These are phyloP conservation scores for Neopestalotiopsis sp. DNA, from an alignment of 2,329 filamentous ascomycete genomes.

Conservation along the genomic window DNA sequence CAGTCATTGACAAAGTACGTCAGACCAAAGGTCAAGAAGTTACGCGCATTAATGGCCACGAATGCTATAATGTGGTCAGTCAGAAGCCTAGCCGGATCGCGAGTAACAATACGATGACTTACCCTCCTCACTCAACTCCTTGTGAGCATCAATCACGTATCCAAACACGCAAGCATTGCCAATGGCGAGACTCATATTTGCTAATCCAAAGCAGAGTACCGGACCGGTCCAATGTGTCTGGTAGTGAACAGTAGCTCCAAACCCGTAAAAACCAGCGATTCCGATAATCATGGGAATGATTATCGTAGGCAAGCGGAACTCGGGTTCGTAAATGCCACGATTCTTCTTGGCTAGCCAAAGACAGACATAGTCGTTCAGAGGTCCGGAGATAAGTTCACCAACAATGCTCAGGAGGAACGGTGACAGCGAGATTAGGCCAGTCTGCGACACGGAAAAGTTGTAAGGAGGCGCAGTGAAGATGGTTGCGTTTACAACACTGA, in stretches of 20 bases:
- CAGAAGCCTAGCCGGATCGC: neutral
- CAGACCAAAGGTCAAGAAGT: slow-evolving; percentile 51
- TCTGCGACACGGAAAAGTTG: slow-evolving; percentile 53
- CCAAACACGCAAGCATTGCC: slow-evolving; percentile 53
- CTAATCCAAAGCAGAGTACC: slow-evolving; percentile 52
- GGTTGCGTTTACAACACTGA: slow-evolving; percentile 52
- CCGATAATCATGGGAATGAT: slow-evolving; percentile 45
- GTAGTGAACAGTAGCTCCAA: slow-evolving; percentile 48
- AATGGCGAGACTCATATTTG: slow-evolving; percentile 53
- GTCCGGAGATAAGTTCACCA: slow-evolving; percentile 49
- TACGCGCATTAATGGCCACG: slow-evolving; percentile 55
- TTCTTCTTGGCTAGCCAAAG: slow-evolving; percentile 53
- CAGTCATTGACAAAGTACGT: slow-evolving; percentile 49
- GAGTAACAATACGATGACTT: slow-evolving; percentile 1
- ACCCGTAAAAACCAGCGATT: slow-evolving; percentile 51
- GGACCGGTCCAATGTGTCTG: slow-evolving; percentile 53
- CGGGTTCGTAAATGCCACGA: slow-evolving; percentile 57
- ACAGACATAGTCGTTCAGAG: slow-evolving; percentile 49
- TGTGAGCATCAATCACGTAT: slow-evolving; percentile 55
- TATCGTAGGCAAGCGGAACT: slow-evolving; percentile 51
- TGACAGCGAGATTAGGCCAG: slow-evolving; percentile 55
- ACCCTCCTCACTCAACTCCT: slow-evolving; percentile 49
- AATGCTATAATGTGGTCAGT: slow-evolving; percentile 39
- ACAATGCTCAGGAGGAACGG: slow-evolving; percentile 53
- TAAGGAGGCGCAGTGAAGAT: slow-evolving; percentile 56